Evolutionary conservation across 352 stramenopile species (phyloP).

Genomic region (Labyrinthula sp.): DNA sequence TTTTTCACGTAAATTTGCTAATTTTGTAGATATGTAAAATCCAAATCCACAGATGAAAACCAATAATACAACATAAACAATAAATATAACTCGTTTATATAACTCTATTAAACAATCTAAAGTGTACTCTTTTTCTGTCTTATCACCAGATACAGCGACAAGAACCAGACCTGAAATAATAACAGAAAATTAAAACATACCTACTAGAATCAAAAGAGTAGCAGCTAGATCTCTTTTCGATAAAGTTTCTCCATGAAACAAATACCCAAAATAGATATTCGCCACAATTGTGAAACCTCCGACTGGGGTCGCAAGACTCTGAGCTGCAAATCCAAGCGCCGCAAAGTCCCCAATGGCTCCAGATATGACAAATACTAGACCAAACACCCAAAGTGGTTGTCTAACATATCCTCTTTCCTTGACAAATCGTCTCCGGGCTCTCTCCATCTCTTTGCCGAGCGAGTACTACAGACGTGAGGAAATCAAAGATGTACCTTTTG

Average conservation of each 20-base stretch:
- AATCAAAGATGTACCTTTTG: too few relatives aligned
- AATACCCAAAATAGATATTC: conserved; percentile 51
- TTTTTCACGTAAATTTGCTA: too few relatives aligned
- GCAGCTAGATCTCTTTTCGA: conserved; percentile 50
- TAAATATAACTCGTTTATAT: conserved; percentile 44
- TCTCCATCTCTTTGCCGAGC: conserved; percentile 54
- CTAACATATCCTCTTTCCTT: conserved; percentile 48
- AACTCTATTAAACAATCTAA: conserved; percentile 46
- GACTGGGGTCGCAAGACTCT: conserved; percentile 58
- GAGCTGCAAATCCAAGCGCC: conserved; percentile 61
- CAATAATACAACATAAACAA: conserved; percentile 46
- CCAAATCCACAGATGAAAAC: conserved; percentile 17
- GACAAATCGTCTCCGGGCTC: conserved; percentile 34
- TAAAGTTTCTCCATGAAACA: conserved; percentile 42
- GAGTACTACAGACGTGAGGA: too few relatives aligned
- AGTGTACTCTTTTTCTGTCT: conserved; percentile 51
- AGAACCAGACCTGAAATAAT: conserved; percentile 54
- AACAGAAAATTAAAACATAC: too few relatives aligned
- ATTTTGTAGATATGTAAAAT: too few relatives aligned
- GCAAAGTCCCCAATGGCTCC: conserved; percentile 62
- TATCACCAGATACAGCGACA: conserved; percentile 49
- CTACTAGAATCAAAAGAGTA: conserved; percentile 44
- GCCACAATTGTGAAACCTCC: conserved; percentile 57
- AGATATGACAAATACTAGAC: conserved; percentile 50
- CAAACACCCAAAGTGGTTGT: conserved; percentile 61